Percentiles rank a stretch among this genome's conserved stretches.
Conservation (phyloP, 163 green algal species). For the Volvox carteri region DNA sequence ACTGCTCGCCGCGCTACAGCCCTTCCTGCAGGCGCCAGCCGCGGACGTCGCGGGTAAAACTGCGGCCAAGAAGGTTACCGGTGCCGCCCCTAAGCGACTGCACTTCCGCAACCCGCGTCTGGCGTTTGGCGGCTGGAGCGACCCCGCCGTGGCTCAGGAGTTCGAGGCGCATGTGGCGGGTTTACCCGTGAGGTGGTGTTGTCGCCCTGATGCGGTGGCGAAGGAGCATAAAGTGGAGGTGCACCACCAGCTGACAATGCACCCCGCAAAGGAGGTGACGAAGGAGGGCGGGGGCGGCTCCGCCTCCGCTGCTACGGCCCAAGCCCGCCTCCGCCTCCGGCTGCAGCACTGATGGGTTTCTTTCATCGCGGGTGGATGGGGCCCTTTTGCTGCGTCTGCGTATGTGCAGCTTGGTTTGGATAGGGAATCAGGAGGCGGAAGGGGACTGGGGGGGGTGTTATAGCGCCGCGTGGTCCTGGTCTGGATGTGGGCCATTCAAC, state of each 20-base stretch:
- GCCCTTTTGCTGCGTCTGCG: too few species aligned
- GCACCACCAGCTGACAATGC: conserved; percentile 37
- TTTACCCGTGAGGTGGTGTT: conserved; percentile 33
- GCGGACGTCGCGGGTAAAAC: neutral
- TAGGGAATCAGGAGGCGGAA: too few species aligned
- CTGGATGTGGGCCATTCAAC: too few species aligned
- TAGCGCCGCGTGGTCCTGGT: too few species aligned
- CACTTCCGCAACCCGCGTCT: conserved; percentile 47
- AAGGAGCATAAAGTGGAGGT: neutral
- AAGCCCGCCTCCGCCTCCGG: too few species aligned
- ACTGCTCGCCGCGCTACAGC: neutral
- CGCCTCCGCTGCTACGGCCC: too few species aligned
- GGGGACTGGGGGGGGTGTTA: too few species aligned
- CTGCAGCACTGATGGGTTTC: too few species aligned
- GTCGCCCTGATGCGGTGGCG: conserved; percentile 33
- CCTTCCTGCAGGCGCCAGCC: neutral
- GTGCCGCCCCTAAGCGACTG: conserved; percentile 25
- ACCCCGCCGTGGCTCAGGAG: neutral
- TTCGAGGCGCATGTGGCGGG: neutral
- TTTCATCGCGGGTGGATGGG: too few species aligned
- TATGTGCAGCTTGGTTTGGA: too few species aligned
- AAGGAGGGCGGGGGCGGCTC: neutral
- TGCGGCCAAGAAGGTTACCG: neutral
- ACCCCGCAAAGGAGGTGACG: neutral
- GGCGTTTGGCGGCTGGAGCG: conserved; percentile 42